phyloP scores from a whole-genome alignment of 768 basidiomycete genomes.

The Daedaleopsis nitida region DNA sequence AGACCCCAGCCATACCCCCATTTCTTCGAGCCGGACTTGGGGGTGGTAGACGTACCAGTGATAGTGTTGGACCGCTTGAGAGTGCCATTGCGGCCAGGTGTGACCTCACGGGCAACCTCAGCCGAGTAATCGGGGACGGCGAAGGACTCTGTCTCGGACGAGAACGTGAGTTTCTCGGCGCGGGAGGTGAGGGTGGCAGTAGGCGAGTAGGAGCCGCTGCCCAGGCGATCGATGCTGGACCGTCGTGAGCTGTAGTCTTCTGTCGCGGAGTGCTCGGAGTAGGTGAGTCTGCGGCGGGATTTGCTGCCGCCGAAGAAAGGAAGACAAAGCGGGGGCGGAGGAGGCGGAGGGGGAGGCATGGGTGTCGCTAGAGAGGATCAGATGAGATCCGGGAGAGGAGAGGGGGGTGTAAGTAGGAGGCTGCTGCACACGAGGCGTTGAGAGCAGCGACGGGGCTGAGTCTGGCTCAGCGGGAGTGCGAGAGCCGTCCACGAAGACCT shows the following conservation, averaged over 20 bases:
- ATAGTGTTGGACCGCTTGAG: constrained; percentile 21
- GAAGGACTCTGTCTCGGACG: constrained; percentile 33
- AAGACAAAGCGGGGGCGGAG: constrained; percentile 34
- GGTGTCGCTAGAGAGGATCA: constrained; percentile 27
- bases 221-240: constrained; percentile 29
- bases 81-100: constrained; percentile 16
- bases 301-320: constrained; percentile 28
- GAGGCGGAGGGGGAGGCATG: constrained; percentile 33
- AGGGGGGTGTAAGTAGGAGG: constrained; percentile 18
- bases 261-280: constrained; percentile 24
- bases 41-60: constrained; percentile 8
- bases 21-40: constrained; percentile 33
- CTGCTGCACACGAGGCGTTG: constrained; percentile 26
- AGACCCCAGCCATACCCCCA: constrained; percentile 66
- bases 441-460: constrained; percentile 9
- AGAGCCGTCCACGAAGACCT: background rate
- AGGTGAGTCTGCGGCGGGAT: constrained; percentile 25
- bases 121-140: constrained; percentile 19
- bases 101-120: constrained; percentile 27
- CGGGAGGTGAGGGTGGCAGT: constrained; percentile 37
- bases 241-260: constrained; percentile 28
- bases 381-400: constrained; percentile 12
- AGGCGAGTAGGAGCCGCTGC: constrained; percentile 31
- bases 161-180: constrained; percentile 34
- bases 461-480: background rate